Percentiles rank a stretch among this genome's conserved stretches.
phyloP scores from a whole-genome alignment of 306 rosid species.

The Chamaecrista fasciculata region DNA sequence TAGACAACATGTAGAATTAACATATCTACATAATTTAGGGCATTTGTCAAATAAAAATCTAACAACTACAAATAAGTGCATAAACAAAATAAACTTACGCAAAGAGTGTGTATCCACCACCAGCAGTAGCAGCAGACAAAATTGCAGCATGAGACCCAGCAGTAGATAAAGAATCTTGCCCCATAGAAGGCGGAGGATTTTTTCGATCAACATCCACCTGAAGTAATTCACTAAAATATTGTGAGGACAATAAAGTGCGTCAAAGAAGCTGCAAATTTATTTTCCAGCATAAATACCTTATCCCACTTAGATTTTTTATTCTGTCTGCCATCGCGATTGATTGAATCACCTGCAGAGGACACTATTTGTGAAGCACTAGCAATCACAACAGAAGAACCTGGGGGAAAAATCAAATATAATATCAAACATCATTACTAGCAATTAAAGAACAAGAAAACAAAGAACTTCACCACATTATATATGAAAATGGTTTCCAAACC shows the following conservation, averaged over 20 bases:
- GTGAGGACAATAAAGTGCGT: slow-evolving; percentile 23
- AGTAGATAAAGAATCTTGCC: slow-evolving; percentile 58
- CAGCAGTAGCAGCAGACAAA: slow-evolving; percentile 68
- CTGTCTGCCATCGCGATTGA: slow-evolving; percentile 62
- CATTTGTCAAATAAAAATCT: slow-evolving; percentile 8
- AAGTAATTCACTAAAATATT: slow-evolving; percentile 28
- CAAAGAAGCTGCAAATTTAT: slow-evolving; percentile 8
- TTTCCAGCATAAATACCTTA: slow-evolving; percentile 41
- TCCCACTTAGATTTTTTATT: slow-evolving; percentile 65
- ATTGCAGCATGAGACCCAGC: slow-evolving; percentile 67
- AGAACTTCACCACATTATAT: slow-evolving; percentile 22
- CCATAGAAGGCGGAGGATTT: slow-evolving; percentile 61
- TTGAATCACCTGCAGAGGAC: slow-evolving; percentile 47
- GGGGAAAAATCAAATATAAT: slow-evolving; percentile 19
- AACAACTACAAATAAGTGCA: slow-evolving; percentile 6
- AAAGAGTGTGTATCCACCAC: slow-evolving; percentile 82
- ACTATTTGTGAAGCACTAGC: slow-evolving; percentile 49
- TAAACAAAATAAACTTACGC: slow-evolving; percentile 52
- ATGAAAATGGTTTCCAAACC: slow-evolving; percentile 32
- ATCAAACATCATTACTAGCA: slow-evolving; percentile 13
- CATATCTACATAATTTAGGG: not conserved
- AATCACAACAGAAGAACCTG: slow-evolving; percentile 46
- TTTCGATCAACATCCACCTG: slow-evolving; percentile 80
- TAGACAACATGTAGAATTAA: not conserved
- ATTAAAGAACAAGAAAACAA: not conserved